phyloP scores from a whole-genome alignment of 352 stramenopile genomes.

The Pythium biforme region DNA sequence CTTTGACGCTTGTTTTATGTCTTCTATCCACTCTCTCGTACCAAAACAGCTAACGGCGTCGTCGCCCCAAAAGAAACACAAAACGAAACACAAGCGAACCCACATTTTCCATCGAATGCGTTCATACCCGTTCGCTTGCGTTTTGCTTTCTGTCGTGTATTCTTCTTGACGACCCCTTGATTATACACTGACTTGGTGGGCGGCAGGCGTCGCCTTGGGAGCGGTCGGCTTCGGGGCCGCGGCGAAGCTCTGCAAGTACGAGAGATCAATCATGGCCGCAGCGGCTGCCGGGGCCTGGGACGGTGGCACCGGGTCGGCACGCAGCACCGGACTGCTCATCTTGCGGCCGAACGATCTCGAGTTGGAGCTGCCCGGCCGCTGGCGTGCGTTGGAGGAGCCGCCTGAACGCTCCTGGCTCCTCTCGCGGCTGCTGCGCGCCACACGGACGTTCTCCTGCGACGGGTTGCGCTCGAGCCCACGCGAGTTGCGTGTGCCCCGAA shows the following conservation, averaged over 20 bases:
- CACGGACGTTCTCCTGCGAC: slow-evolving; percentile 1
- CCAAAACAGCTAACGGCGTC: too few species aligned
- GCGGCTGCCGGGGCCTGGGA: neutral
- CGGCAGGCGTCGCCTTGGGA: neutral
- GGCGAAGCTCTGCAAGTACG: slow-evolving; percentile 24
- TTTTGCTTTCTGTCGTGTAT: neutral
- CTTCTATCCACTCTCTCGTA: neutral
- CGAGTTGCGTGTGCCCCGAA: neutral
- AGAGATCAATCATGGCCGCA: slow-evolving; percentile 18
- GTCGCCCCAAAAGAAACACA: neutral
- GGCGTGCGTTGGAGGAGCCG: neutral
- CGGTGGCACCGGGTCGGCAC: neutral
- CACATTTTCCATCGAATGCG: neutral
- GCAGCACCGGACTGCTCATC: neutral
- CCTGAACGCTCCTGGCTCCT: too few species aligned
- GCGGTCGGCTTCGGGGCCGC: neutral
- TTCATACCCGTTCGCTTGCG: neutral
- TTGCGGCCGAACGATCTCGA: neutral
- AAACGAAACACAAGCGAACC: too few species aligned
- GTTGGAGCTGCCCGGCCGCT: neutral
- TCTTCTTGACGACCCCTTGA: neutral
- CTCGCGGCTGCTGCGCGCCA: too few species aligned
- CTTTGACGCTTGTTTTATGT: neutral
- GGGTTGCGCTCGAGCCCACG: neutral
- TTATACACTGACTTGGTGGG: slow-evolving; percentile 9